Conservation (phyloP, 495 filamentous ascomycete genomes). For the Lasiosphaeria ovina region DNA sequence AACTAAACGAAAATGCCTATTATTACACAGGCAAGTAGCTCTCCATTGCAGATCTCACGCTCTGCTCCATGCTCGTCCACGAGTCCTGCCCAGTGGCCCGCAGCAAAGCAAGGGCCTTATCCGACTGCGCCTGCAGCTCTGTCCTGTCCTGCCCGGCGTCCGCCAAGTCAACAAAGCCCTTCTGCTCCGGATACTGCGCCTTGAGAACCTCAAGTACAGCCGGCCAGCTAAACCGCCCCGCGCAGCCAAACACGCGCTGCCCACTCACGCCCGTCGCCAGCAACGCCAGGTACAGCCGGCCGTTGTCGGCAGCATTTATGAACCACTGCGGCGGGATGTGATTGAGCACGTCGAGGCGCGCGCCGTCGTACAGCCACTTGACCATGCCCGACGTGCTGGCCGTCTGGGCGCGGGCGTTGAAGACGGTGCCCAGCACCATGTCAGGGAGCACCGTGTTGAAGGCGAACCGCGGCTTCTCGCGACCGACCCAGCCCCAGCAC, state of each 20-base stretch:
- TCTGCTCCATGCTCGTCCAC: conserved; percentile 34
- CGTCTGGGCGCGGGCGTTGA: conserved; percentile 23
- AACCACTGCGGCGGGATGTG: conserved; percentile 25
- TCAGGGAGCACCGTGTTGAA: conserved; percentile 29
- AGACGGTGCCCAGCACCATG: conserved; percentile 25
- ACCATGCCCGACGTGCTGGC: conserved; percentile 28
- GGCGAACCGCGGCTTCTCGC: conserved; percentile 25
- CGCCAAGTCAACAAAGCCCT: conserved; percentile 16
- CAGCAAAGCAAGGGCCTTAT: conserved; percentile 26
- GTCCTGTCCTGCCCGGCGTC: conserved; percentile 27
- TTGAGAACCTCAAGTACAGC: conserved; percentile 21
- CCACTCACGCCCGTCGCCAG: conserved; percentile 24
- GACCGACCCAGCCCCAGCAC: conserved; percentile 32
- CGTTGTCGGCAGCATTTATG: conserved; percentile 26
- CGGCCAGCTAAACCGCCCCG: conserved; percentile 27
- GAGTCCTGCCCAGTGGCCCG: conserved; percentile 20
- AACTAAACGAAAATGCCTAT: background rate
- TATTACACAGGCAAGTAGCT: conserved; percentile 15
- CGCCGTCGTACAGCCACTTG: conserved; percentile 17
- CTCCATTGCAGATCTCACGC: conserved; percentile 16
- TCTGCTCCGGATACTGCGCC: conserved; percentile 23
- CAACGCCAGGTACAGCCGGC: conserved; percentile 28
- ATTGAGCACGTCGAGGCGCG: conserved; percentile 10
- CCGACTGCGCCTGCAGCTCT: conserved; percentile 17
- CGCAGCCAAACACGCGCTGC: conserved; percentile 26